Conservation (phyloP, 352 stramenopile species). For the Pythium utonaiense region DNA sequence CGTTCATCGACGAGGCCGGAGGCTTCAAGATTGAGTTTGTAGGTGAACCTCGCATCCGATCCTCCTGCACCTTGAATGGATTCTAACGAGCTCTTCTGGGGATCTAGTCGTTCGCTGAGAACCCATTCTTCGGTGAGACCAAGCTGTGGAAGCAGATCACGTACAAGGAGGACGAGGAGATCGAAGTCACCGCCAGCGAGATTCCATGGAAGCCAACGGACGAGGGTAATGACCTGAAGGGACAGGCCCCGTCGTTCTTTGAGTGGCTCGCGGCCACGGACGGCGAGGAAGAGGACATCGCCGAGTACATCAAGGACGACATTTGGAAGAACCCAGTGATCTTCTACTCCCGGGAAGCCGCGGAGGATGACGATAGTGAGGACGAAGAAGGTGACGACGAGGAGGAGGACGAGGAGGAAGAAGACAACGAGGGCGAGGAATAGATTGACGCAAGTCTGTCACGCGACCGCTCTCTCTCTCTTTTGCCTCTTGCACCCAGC, state of each 20-base stretch:
- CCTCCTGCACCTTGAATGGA: background rate
- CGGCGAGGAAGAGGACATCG: conserved; percentile 45
- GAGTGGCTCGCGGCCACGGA: conserved; percentile 56
- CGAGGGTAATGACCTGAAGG: conserved; percentile 47
- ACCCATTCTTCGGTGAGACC: conserved; percentile 51
- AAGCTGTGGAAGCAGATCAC: conserved; percentile 70
- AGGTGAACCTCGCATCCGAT: background rate
- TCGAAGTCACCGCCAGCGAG: conserved; percentile 44
- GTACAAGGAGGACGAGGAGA: conserved; percentile 63
- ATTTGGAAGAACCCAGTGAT: conserved; percentile 68
- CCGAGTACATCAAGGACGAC: conserved; percentile 80
- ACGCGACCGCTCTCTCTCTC: background rate
- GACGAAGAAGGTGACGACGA: conserved; percentile 39
- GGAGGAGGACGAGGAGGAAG: conserved; percentile 31
- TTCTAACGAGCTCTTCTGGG: background rate
- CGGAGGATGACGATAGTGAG: conserved; percentile 38
- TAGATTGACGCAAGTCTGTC: too few species aligned
- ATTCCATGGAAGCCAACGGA: conserved; percentile 57
- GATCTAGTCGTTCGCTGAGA: conserved; percentile 60
- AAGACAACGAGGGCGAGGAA: conserved; percentile 15
- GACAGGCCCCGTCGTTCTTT: conserved; percentile 45
- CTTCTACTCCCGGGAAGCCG: conserved; percentile 45
- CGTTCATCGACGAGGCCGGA: conserved; percentile 55
- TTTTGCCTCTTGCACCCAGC: background rate
- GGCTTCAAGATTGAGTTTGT: conserved; percentile 77